Evolutionary conservation across 495 filamentous ascomycete genomes (phyloP), one percentile per base, ranked within the genome.

Genomic region (Apodospora peruviana): DNA sequence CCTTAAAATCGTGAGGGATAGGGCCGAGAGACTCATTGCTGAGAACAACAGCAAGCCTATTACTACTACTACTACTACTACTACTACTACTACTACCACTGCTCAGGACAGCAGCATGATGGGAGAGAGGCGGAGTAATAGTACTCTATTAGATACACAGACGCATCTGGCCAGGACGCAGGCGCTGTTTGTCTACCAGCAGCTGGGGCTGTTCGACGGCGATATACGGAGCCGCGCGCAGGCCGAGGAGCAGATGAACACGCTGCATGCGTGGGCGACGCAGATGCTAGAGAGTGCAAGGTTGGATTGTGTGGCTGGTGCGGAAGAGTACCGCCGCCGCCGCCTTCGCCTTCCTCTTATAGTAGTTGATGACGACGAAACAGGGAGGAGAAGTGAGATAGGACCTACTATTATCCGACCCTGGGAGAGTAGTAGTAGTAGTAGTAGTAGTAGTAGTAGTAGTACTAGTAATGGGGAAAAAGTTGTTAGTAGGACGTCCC

Each of bases 191-290:
- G 56, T 74, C 3, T 78, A 74, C 55, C 75, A 78, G 47, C 69
- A 80, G 38, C 77, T 83, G 49, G 67, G 73, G 12, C 64, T 85
- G 16, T 81, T 81, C 52, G 78, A 82, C 54, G 77, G 75, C 23
- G 74, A 81, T 54, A 70, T 81, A 40, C 66, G 72, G 23, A 66
- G 70, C 38, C 69, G 71, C 7, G 65, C 68, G 1, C 56, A 70
- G 20, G 72, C 76, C 16, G 77, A 80, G 45, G 39, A 55, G 18
- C 56, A 71, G n/a, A 72, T 77, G 17, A 58, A 69, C 0, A 66
- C 68, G 16, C 61, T 82, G 9, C 56, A 62, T 24, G 34, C 35
- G 0, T 77, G 74, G 74, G 64, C 61, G 1, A 39, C 52, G n/a
- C 63, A 69, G 45, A 59, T 78, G 35, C 50, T 64, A 10, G 59